Evolutionary conservation across 805 yeast genomes (phyloP).

Genomic region (Saturnispora serradocipensis): DNA sequence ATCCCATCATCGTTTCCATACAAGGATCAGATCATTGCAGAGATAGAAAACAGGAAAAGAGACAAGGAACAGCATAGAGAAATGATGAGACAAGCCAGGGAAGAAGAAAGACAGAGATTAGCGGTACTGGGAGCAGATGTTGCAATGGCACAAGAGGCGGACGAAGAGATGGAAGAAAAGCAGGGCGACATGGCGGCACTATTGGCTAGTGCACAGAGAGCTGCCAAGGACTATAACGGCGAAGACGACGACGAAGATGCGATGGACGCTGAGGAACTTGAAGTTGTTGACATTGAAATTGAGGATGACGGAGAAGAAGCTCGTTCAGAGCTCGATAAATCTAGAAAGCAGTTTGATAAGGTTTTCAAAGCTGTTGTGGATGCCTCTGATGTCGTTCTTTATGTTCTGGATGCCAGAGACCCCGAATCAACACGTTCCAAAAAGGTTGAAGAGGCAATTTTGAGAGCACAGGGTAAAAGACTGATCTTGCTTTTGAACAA

Average conservation of each 20-base stretch:
- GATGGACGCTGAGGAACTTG: slow-evolving; percentile 39
- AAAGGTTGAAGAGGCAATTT: slow-evolving; percentile 82
- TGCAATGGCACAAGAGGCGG: slow-evolving; percentile 28
- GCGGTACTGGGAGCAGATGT: slow-evolving; percentile 18
- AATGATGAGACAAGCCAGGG: slow-evolving; percentile 38
- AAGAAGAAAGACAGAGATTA: slow-evolving; percentile 24
- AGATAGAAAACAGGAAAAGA: slow-evolving; percentile 57
- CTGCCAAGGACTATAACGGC: slow-evolving; percentile 70
- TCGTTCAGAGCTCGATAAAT: slow-evolving; percentile 52
- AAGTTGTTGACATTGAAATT: slow-evolving; percentile 41
- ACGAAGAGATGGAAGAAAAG: slow-evolving; percentile 31
- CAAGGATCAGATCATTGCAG: slow-evolving; percentile 70
- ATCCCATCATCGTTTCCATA: slow-evolving; percentile 94
- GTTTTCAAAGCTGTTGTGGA: slow-evolving; percentile 90
- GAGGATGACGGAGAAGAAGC: slow-evolving; percentile 24
- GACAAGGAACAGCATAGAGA: slow-evolving; percentile 46
- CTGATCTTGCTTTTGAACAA: slow-evolving; percentile 81
- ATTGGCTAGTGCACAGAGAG: slow-evolving; percentile 81
- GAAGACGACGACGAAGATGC: slow-evolving; percentile 35
- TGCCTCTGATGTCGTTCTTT: slow-evolving; percentile 80
- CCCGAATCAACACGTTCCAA: slow-evolving; percentile 92
- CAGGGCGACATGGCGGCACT: slow-evolving; percentile 63
- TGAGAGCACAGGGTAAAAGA: slow-evolving; percentile 73
- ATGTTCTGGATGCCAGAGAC: slow-evolving; percentile 95
- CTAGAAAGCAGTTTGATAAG: slow-evolving; percentile 88